Conservation (phyloP, 176 grass and related monocot species). For the Puccinellia tenuiflora region DNA sequence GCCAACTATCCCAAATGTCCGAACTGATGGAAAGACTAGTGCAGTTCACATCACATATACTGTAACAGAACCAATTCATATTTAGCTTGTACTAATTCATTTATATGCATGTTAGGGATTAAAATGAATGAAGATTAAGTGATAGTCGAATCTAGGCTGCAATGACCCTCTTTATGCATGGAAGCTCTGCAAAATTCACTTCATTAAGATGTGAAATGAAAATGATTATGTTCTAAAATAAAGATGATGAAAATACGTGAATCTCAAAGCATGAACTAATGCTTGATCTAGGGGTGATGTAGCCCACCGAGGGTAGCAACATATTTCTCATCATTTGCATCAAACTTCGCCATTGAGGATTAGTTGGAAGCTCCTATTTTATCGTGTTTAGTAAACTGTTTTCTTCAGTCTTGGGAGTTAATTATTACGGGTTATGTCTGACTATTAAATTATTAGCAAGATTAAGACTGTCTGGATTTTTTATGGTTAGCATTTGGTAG, state of each 20-base stretch:
- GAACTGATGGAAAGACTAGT: too few relatives aligned
- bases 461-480: neutral
- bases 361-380: neutral
- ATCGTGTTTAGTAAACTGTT: neutral
- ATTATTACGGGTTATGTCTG: neutral
- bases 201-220: neutral
- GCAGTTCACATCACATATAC: too few relatives aligned
- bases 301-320: neutral
- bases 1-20: too few relatives aligned
- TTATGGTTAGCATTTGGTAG: neutral
- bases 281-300: neutral
- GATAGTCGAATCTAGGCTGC: neutral
- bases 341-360: neutral
- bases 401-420: neutral
- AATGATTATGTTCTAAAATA: neutral
- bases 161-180: neutral
- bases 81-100: neutral
- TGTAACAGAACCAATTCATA: neutral
- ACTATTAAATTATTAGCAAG: neutral
- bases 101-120: neutral
- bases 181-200: neutral
- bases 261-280: neutral
- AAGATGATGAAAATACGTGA: neutral
- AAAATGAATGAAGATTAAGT: neutral
- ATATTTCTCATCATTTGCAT: neutral